phyloP scores from a whole-genome alignment of 1,139 yeast genomes.

The Lodderomyces pseudojiufengensis region DNA sequence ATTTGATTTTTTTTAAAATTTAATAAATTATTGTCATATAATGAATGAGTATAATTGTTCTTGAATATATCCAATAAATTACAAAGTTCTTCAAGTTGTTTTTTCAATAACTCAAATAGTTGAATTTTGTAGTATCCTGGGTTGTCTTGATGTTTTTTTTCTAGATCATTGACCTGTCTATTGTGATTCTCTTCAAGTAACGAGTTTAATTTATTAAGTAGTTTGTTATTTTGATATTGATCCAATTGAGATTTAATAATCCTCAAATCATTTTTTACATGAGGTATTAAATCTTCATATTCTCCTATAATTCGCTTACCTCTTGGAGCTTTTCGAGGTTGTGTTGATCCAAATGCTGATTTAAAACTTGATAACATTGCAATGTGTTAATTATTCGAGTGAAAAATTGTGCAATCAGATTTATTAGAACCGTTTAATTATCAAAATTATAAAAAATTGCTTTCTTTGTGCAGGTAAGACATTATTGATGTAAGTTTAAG shows the following conservation, averaged over 20 bases:
- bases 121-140: conserved; percentile 14
- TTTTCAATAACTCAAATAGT: conserved; percentile 17
- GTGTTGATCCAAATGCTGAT: conserved; percentile 5
- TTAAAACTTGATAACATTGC: conserved; percentile 6
- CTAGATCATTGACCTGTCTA: conserved; percentile 14
- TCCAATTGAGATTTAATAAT: conserved; percentile 19
- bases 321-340: conserved; percentile 10
- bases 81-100: conserved; percentile 18
- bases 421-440: too few relatives aligned
- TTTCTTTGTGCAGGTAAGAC: too few relatives aligned
- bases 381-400: not conserved
- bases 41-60: conserved; percentile 18
- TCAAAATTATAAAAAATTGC: not conserved
- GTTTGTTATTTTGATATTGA: conserved; percentile 18
- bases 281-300: conserved; percentile 19
- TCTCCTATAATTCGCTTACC: conserved; percentile 16
- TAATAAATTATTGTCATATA: conserved; percentile 10
- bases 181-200: conserved; percentile 20
- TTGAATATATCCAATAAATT: conserved; percentile 20
- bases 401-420: too few relatives aligned
- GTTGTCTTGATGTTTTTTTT: conserved; percentile 12
- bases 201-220: conserved; percentile 18
- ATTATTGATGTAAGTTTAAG: too few relatives aligned
- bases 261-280: conserved; percentile 20
- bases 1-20: conserved; percentile 5